A percentile compares a stretch with the other conserved stretches of the same genome.
These are phyloP conservation scores for Guyanaporus albipodus DNA, from an alignment of 768 basidiomycete species.

Conservation along the genomic window DNA sequence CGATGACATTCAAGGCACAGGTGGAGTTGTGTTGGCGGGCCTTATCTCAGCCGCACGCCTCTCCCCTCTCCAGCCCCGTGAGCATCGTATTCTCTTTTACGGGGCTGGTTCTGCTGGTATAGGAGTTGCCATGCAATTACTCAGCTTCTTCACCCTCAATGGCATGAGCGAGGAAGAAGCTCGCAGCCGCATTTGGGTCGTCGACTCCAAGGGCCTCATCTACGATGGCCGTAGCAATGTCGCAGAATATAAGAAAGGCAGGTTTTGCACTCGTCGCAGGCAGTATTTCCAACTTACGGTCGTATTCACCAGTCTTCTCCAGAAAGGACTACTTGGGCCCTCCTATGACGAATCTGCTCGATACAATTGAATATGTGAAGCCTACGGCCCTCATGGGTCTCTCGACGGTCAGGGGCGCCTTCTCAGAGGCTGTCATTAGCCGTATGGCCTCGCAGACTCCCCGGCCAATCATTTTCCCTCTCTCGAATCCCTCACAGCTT, in stretches of 20 bases:
- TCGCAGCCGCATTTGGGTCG: slow-evolving; percentile 70
- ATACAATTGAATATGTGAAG: slow-evolving; percentile 75
- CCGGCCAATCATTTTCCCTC: slow-evolving; percentile 87
- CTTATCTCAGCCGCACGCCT: slow-evolving; percentile 85
- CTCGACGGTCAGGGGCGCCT: slow-evolving; percentile 84
- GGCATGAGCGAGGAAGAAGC: slow-evolving; percentile 78
- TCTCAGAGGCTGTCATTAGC: slow-evolving; percentile 64
- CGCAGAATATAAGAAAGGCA: slow-evolving; percentile 82
- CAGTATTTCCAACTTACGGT: not conserved
- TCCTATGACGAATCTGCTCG: slow-evolving; percentile 68
- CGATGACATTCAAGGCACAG: slow-evolving; percentile 90
- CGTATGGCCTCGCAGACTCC: slow-evolving; percentile 77
- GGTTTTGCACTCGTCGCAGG: slow-evolving; percentile 16
- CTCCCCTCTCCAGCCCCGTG: slow-evolving; percentile 56
- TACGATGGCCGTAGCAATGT: slow-evolving; percentile 67
- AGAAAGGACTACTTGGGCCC: slow-evolving; percentile 75
- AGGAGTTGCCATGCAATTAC: slow-evolving; percentile 84
- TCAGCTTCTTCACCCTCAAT: slow-evolving; percentile 83
- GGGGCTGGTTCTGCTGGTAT: slow-evolving; percentile 92
- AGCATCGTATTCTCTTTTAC: slow-evolving; percentile 87
- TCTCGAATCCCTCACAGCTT: slow-evolving; percentile 83
- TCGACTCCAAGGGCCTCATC: slow-evolving; percentile 85
- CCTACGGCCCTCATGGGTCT: slow-evolving; percentile 89
- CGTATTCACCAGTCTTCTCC: slow-evolving; percentile 58
- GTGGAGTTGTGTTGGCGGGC: slow-evolving; percentile 87